Conservation (phyloP, 495 filamentous ascomycete genomes). For the Baudoinia panamericana region DNA sequence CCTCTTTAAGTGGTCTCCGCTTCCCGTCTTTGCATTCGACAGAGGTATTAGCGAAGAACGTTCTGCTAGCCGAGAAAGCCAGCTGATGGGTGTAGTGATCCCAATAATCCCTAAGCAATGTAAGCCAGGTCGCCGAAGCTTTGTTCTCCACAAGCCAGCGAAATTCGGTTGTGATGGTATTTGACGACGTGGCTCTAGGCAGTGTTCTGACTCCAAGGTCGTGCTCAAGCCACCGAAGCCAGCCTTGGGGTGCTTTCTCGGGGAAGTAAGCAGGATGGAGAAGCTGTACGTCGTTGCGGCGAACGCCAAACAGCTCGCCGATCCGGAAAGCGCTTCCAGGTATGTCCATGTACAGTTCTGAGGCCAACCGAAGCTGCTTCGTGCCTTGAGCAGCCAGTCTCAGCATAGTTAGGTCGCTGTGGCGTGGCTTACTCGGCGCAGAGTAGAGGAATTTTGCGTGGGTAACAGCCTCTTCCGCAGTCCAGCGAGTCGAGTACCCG, state of each 20-base stretch:
- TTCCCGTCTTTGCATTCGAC: not conserved
- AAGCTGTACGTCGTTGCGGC: too few species aligned
- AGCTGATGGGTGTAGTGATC: too few species aligned
- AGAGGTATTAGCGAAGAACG: not conserved
- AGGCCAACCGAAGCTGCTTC: not conserved
- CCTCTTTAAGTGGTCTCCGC: not conserved
- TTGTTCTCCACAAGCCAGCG: too few species aligned
- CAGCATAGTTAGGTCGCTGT: not conserved
- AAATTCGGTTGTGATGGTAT: too few species aligned
- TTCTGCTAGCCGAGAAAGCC: too few species aligned
- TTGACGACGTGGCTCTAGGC: too few species aligned
- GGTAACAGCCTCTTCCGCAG: not conserved
- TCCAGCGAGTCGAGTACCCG: not conserved
- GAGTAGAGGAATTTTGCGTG: constrained; percentile 4
- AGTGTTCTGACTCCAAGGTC: constrained; percentile 96
- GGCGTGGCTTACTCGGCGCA: not conserved
- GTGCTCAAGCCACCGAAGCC: constrained; percentile 49
- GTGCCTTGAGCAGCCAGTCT: not conserved
- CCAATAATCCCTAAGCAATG: too few species aligned
- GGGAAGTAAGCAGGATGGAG: too few species aligned
- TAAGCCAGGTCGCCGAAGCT: too few species aligned
- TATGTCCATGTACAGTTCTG: constrained; percentile 1
- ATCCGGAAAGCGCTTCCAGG: not conserved
- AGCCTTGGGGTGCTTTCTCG: too few species aligned
- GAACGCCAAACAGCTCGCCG: not conserved